These are phyloP conservation scores for Babesia gibsoni DNA, from an alignment of 169 alveolate genomes.

Conservation along the genomic window DNA sequence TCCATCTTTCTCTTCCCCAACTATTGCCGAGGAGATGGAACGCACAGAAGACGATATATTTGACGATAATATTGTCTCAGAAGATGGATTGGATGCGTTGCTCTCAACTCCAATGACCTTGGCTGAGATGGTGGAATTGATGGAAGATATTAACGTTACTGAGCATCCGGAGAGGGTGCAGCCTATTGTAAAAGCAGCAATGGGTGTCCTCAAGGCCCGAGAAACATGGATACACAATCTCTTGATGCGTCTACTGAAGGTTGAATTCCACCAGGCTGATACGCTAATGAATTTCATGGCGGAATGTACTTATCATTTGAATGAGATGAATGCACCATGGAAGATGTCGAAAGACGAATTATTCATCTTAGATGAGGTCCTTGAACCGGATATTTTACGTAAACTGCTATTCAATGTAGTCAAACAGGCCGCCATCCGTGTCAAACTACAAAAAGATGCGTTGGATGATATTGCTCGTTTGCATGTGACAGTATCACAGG, in stretches of 20 bases:
- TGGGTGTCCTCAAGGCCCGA: conserved; percentile 13
- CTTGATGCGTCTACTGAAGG: neutral
- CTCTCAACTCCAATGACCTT: neutral
- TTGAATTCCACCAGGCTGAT: neutral
- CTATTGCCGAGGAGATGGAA: conserved; percentile 4
- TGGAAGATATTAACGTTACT: conserved; percentile 1
- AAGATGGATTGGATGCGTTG: neutral
- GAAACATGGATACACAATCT: conserved; percentile 18
- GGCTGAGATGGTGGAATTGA: conserved; percentile 17
- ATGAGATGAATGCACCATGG: neutral
- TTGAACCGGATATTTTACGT: conserved; percentile 10
- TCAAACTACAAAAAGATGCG: neutral
- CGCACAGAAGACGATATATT: neutral
- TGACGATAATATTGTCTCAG: neutral
- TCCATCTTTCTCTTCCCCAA: neutral
- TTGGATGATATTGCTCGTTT: too few species aligned
- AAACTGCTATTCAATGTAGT: conserved; percentile 36
- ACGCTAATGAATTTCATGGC: conserved; percentile 8
- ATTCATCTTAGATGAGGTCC: neutral
- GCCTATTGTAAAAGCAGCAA: conserved; percentile 17
- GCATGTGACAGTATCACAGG: too few species aligned
- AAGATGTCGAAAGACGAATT: neutral
- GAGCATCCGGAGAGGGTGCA: conserved; percentile 19
- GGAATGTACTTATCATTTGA: conserved; percentile 35
- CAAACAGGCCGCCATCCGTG: conserved; percentile 31